Base-by-base conservation (phyloP, 306 rosid species). In the Vigna trinervia region DNA sequence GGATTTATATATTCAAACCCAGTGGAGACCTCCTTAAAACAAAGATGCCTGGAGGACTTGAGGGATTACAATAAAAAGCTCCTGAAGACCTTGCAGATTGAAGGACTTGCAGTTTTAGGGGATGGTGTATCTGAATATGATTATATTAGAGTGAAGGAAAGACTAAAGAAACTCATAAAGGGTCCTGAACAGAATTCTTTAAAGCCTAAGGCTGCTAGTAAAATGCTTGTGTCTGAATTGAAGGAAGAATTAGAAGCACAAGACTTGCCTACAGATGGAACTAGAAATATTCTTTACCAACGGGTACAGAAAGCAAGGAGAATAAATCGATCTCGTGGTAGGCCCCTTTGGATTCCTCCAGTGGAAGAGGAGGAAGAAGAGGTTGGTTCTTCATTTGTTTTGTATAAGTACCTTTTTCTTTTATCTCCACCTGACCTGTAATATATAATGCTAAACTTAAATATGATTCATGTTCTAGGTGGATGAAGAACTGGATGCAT, bases 341-440 rank as follows among this genome's bases (percentile, higher is more conserved):
- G 97, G 66, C 98, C 98, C 68, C 97, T 95, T 71, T 95, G 98
- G 98, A 95, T 95, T 87, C 98, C 98, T 71, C 94, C 96, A 5
- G 76, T 95, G 20, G 97, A 92, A 83, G 96, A 88, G 85, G 97
- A 90, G 76, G 98, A 94, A 73, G 98, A 95, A 83, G 93, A 89
- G 97, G 98, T 95, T 56, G 71, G 38, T 83, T 70, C 34, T 51
- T 78, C 43, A 15, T 64, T 63, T 53, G 63, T 45, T 56, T 36
- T 14, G 56, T 52, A 15, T 56, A 54, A 36, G 50, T 57, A 17
- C 50, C 23, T 68, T 28, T 26, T 76, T 66, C 32, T 59, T 58
- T 73, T 86, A 63, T 77, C 59, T 17, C 45, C 60, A 32, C 53
- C 56, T 52, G 62, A 50, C 73, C 70, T 45, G 45, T 43, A 65